These are phyloP conservation scores for Casuarina glauca DNA, from an alignment of 306 rosid genomes.

Conservation along the genomic window DNA sequence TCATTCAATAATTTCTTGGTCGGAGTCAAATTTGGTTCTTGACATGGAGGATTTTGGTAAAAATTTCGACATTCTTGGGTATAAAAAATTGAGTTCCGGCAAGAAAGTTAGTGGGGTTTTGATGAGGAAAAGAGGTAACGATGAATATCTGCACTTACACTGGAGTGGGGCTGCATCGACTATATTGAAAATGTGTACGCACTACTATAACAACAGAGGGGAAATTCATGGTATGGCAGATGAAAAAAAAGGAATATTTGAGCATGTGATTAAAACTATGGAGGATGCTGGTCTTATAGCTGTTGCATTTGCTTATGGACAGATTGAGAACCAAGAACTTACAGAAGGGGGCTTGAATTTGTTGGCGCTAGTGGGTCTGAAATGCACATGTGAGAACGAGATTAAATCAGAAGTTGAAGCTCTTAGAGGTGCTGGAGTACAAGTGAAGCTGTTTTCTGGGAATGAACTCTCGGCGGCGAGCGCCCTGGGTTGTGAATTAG, in stretches of 20 bases:
- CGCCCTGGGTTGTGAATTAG: conserved; percentile 44
- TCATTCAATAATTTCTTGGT: conserved; percentile 30
- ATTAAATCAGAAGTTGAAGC: conserved; percentile 27
- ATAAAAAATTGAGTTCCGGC: conserved; percentile 23
- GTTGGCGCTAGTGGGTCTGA: conserved; percentile 54
- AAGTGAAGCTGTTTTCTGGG: conserved; percentile 51
- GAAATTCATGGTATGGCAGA: conserved; percentile 30
- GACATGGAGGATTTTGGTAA: not conserved
- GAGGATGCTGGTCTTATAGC: conserved; percentile 42
- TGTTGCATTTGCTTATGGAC: conserved; percentile 57
- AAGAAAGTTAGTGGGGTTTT: conserved; percentile 34
- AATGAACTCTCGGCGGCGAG: conserved; percentile 41
- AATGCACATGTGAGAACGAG: conserved; percentile 22
- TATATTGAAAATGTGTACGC: conserved; percentile 56
- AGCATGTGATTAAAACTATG: conserved; percentile 38
- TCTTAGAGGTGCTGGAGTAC: conserved; percentile 28
- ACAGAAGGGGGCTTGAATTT: conserved; percentile 45
- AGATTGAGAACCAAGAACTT: conserved; percentile 28
- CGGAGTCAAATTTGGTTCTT: conserved; percentile 15
- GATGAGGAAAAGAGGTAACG: conserved; percentile 22
- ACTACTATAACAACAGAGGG: conserved; percentile 43
- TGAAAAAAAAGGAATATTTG: conserved; percentile 22
- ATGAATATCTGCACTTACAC: conserved; percentile 38
- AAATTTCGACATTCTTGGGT: conserved; percentile 13
- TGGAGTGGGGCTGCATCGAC: conserved; percentile 55